phyloP scores from a whole-genome alignment of 164 flowering plant species.

The Protea cynaroides region DNA sequence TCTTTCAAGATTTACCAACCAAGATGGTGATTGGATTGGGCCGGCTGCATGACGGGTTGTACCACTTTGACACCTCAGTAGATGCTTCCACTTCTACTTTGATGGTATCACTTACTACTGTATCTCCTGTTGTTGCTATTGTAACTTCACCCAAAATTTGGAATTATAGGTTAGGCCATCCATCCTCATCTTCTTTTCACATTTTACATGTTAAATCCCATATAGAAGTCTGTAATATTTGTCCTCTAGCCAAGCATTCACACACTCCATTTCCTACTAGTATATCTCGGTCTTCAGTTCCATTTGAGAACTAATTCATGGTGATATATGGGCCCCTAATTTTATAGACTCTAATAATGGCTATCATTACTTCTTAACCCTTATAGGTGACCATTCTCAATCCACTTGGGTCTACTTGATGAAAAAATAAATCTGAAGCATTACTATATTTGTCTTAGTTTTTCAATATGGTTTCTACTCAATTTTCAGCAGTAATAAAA shows the following conservation, averaged over 20 bases:
- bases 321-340: background rate
- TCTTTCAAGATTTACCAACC: conserved; percentile 6
- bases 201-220: background rate
- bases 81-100: no score
- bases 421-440: background rate
- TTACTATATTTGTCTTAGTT: no score
- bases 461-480: no score
- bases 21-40: no score
- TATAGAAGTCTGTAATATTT: background rate
- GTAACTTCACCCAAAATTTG: background rate
- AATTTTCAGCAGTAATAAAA: no score
- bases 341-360: background rate
- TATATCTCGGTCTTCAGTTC: no score
- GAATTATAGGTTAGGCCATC: background rate
- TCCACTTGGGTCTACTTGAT: background rate
- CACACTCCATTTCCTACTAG: background rate
- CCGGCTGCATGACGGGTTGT: background rate
- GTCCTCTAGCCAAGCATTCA: background rate
- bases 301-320: no score
- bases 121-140: no score
- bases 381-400: background rate
- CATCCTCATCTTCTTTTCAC: no score
- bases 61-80: background rate
- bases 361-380: background rate
- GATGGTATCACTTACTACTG: no score